Percentiles rank a stretch among this genome's conserved stretches.
phyloP scores from a whole-genome alignment of 257 asterid species.

The Salvia hispanica region DNA sequence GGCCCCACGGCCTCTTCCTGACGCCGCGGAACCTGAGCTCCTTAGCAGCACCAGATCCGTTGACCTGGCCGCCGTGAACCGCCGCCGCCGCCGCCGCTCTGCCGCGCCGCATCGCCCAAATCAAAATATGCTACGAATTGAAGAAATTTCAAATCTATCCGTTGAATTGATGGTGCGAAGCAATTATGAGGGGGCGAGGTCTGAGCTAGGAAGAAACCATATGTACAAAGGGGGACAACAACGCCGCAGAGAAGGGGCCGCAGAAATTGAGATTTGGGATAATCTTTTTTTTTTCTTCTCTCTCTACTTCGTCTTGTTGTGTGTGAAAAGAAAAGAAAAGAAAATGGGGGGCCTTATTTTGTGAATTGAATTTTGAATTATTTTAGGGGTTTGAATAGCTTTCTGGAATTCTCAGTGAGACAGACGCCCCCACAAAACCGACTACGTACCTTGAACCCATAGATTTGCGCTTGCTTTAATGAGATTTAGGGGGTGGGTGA shows the following conservation, averaged over 20 bases:
- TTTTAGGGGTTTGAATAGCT: background rate
- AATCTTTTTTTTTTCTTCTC: conserved; percentile 37
- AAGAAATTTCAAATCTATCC: background rate
- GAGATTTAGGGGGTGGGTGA: background rate
- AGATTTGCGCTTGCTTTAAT: too few relatives aligned
- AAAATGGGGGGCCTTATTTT: conserved; percentile 11
- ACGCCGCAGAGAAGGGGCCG: conserved; percentile 14
- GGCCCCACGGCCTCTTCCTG: conserved; percentile 77
- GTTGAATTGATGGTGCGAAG: background rate
- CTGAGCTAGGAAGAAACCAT: conserved; percentile 27
- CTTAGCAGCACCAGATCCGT: conserved; percentile 62
- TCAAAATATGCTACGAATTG: background rate
- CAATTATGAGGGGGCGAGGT: background rate
- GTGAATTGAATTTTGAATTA: background rate
- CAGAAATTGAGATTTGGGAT: conserved; percentile 22
- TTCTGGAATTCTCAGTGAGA: conserved; percentile 21
- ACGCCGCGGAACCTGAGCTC: conserved; percentile 72
- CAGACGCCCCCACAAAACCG: conserved; percentile 30
- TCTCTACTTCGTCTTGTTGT: conserved; percentile 52
- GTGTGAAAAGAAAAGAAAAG: conserved; percentile 32
- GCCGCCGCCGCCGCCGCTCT: conserved; percentile 44
- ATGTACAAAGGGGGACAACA: conserved; percentile 20
- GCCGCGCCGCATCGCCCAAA: conserved; percentile 59
- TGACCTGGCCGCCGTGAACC: conserved; percentile 33
- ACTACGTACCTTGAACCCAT: conserved; percentile 7